phyloP scores from a whole-genome alignment of 352 stramenopile genomes.

The Pythium brassicae region DNA sequence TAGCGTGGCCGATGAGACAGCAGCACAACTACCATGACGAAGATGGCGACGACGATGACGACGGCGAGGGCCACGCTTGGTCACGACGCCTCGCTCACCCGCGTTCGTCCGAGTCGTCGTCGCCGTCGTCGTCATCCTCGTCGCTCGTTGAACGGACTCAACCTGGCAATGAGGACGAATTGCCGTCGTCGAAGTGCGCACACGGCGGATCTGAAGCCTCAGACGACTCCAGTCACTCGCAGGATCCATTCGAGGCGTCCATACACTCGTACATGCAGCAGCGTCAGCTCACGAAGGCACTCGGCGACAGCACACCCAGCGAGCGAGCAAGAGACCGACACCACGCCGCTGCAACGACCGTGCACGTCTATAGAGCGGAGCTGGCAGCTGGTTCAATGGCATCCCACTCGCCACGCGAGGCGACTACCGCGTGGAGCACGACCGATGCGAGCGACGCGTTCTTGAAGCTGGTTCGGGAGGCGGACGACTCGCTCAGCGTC shows the following conservation, averaged over 20 bases:
- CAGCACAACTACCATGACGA: not conserved
- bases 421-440: not conserved
- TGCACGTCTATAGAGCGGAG: not conserved
- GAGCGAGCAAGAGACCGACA: not conserved
- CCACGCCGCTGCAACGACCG: not conserved
- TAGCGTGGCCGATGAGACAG: conserved; percentile 28
- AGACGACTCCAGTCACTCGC: not conserved
- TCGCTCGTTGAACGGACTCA: not conserved
- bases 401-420: too few species aligned
- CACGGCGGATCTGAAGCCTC: not conserved
- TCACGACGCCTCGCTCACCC: not conserved
- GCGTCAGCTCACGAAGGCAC: not conserved
- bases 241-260: conserved; percentile 4
- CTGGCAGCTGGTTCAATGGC: not conserved
- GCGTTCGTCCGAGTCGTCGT: not conserved
- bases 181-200: not conserved
- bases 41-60: not conserved
- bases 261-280: conserved; percentile 12
- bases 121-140: conserved; percentile 3
- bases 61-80: not conserved
- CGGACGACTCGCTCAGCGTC: conserved; percentile 73
- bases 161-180: not conserved
- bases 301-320: not conserved
- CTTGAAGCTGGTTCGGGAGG: conserved; percentile 40
- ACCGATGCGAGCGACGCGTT: conserved; percentile 21